Evolutionary conservation across 768 basidiomycete species (phyloP), one percentile per base, ranked within the genome.

Genomic region (Mycena vulgaris): DNA sequence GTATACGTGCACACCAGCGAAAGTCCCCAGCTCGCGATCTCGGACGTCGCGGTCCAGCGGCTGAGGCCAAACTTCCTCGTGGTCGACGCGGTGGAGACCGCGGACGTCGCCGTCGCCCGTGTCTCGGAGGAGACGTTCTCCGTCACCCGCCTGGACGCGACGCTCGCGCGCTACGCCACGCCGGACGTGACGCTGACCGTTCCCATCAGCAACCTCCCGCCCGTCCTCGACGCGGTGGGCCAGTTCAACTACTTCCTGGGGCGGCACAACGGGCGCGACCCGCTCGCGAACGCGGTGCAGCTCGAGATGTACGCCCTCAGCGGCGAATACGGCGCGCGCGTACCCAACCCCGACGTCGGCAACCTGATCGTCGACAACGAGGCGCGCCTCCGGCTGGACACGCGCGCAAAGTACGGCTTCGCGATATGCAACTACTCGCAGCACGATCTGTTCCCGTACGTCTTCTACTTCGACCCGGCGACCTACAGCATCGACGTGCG

Each of bases 391-490:
- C 40, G 11, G 21, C 47, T 66, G 4, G 71, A 69, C 45, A 3
- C 35, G 49, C n/a, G 60, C 40, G 66, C 27, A 6, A 60, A 63
- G 33, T 72, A 72, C 37, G 71, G 71, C 67, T 69, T 72, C 14
- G 71, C 66, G 25, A 68, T 72, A 30, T 64, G 51, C 62, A 72
- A 72, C 42, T 56, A 61, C 48, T 72, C 71, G 28, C 14, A 48
- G 42, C 39, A 49, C 49, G 71, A 63, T n/a, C 51, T 72, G 35
- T 72, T 72, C 33, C 56, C 71, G 51, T 72, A 72, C 28, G 58
- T 72, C 9, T 69, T 72, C 30, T 72, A 72, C 45, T 72, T 72
- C 47, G 71, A 72, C 48, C 71, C 71, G 5, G 57, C 63, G 47
- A 48, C 66, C 13, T 72, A 68, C 40, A 72, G 68, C 52, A 69